Evolutionary conservation across 768 basidiomycete species (phyloP), one percentile per base, ranked within the genome.

Genomic region (Gymnopilus dilepis): DNA sequence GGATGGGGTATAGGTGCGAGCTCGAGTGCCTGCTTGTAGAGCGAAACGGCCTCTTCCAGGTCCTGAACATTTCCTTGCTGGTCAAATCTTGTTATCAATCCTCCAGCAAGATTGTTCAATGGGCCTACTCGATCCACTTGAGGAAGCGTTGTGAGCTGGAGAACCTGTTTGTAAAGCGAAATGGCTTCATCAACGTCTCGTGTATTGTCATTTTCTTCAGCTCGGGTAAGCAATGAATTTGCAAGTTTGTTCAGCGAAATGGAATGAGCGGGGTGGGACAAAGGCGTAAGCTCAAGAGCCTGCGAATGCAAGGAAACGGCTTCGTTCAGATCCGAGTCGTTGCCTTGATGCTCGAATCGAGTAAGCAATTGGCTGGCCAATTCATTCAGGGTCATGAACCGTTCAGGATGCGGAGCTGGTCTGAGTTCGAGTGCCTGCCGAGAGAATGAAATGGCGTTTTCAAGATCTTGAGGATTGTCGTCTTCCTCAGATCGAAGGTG

Each of bases 61-160:
- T 63, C 52, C 1, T 42, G 9, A 12, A 6, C 26, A 21, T 37
- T 4, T 19, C 57, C 51, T 40, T 15, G 19, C 24, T 63, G 38
- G 8, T 54, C 24, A 38, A 55, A 63, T 12, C 52, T 51, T 7
- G 40, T 48, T 4, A 8, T 41, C 15, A 63, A 34, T n/a, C 43
- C 52, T 30, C 15, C 31, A 28, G 57, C 62, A 55, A 63, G 57
- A 21, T 37, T 50, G 19, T 52, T 59, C 26, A 59, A 24, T 40
- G 37, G 40, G 2, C 4, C 19, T 4, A 26, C 24, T 4, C 21
- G 53, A 13, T 26, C 5, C 38, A 56, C 55, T 40, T 54, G 53
- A 12, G 53, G 53, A 21, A 37, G 3, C 2, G 41, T 28, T 22
- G 30, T 12, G 24, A 37, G 33, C 1, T 33, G 17, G 15, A 47